Conservation (phyloP, 768 basidiomycete species). For the Boletus rufocinnamomeus region DNA sequence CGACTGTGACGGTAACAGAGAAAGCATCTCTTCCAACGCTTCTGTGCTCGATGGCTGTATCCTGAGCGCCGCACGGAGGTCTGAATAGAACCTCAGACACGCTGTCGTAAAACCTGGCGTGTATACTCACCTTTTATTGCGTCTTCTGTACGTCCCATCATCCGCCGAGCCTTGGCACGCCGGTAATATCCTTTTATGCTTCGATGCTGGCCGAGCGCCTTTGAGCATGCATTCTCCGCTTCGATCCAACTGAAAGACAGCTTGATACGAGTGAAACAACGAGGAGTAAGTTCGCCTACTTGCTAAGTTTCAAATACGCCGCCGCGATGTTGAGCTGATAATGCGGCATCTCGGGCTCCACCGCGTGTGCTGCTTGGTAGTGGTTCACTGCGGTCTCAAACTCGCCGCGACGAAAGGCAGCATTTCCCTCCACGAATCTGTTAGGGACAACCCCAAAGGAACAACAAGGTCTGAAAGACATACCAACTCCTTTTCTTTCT, state of each 20-base stretch:
- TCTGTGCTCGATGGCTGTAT: conserved; percentile 67
- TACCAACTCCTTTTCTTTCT: conserved; percentile 71
- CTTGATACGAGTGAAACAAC: conserved; percentile 17
- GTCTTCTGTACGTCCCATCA: conserved; percentile 56
- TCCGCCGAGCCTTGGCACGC: conserved; percentile 64
- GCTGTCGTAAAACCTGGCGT: no score
- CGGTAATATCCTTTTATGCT: conserved; percentile 73
- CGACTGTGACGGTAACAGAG: conserved; percentile 35
- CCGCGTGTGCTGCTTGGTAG: conserved; percentile 60
- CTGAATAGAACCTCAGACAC: conserved; percentile 35
- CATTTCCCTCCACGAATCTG: conserved; percentile 55
- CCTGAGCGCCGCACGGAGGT: conserved; percentile 59
- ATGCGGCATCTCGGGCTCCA: conserved; percentile 73
- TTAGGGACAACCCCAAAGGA: conserved; percentile 1
- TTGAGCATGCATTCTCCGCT: conserved; percentile 70
- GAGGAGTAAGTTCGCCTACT: conserved; percentile 45
- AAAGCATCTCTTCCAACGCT: conserved; percentile 56
- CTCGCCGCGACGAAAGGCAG: conserved; percentile 64
- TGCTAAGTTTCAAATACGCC: conserved; percentile 67
- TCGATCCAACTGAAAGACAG: conserved; percentile 58
- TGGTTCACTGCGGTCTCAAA: conserved; percentile 54
- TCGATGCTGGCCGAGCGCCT: conserved; percentile 62
- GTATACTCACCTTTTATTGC: conserved; percentile 55
- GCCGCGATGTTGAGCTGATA: conserved; percentile 79
- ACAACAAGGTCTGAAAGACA: conserved; percentile 10